Evolutionary conservation across 139 green algal species (phyloP).

Genomic region (Pleodorina starrii): DNA sequence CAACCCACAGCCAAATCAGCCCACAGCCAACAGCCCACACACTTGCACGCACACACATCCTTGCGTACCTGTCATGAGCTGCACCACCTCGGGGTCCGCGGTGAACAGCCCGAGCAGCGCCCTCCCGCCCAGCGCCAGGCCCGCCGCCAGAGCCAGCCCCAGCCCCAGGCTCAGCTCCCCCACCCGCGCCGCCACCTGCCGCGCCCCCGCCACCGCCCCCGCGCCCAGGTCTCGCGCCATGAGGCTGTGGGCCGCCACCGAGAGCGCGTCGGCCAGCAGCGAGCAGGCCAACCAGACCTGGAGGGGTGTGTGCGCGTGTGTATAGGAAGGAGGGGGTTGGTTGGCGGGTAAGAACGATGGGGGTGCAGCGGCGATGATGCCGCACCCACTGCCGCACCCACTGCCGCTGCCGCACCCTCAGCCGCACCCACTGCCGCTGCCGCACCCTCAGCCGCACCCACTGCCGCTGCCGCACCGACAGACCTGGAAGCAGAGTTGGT

Average conservation of each 20-base stretch:
- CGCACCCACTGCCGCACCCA: not conserved
- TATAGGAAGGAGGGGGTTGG: not conserved
- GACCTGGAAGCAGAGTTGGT: slow-evolving; percentile 81
- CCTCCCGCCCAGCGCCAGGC: slow-evolving; percentile 46
- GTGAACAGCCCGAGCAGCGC: slow-evolving; percentile 67
- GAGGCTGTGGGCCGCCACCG: slow-evolving; percentile 86
- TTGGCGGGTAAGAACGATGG: not conserved
- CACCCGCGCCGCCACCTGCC: slow-evolving; percentile 53
- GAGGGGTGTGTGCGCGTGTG: not conserved
- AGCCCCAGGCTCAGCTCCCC: slow-evolving; percentile 38
- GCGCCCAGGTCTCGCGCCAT: slow-evolving; percentile 71
- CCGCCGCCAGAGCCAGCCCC: slow-evolving; percentile 59
- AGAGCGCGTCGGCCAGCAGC: slow-evolving; percentile 83
- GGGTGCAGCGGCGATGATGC: no score
- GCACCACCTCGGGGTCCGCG: slow-evolving; percentile 67
- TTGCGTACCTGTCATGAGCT: slow-evolving; percentile 49
- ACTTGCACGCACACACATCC: no score
- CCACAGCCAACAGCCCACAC: no score
- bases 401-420: not conserved
- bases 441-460: not conserved
- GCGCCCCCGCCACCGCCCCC: not conserved
- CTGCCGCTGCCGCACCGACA: no score
- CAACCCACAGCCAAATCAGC: no score
- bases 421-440: not conserved
- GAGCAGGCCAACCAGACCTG: slow-evolving; percentile 85